Base-by-base conservation (phyloP, 345 rosid genomes). In the Citrus unshiu region DNA sequence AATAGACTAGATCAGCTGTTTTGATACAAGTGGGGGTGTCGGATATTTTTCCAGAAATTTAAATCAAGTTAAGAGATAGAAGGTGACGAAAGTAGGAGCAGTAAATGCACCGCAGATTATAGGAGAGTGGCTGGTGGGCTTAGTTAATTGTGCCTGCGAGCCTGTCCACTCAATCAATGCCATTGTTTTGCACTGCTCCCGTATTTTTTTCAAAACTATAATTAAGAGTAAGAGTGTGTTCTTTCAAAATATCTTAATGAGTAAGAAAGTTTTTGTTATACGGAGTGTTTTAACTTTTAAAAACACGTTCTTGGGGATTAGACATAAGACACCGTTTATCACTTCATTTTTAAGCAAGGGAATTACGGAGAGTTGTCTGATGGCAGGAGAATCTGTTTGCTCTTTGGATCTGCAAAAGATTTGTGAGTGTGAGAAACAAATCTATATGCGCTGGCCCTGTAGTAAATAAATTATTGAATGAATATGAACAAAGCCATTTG, bases 51-150 rank as follows among this genome's bases (percentile, higher is more conserved):
- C 4, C 18, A 46, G 3, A 43, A 46, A 3, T 16, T 46, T 12
- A 46, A 12, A 46, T 13, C 51, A 46, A 46, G 14, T 46, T 13
- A 13, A 12, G 18, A 46, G 51, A 13, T 46, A 46, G 13, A 46
- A 46, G 51, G 51, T 46, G 51, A 13, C 51, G 51, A 46, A 13
- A 46, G 51, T 3, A 19, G 51, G 1, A 24, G 43, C 22, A 37
- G 74, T 77, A 67, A 69, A 58, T 77, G 68, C 74, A 69, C 68
- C 74, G 74, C 25, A 60, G n/a, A 40, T 62, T 27, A 18, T 6
- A 74, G 37, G 35, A 73, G 19, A 1, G 24, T 1, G 3, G 66
- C 32, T 0, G 19, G 76, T 57, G 10, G 4, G 40, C 62, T 3
- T 46, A 13, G 37, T 25, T 9, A 70, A 70, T 27, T 46, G 51